Base-by-base conservation (phyloP, 352 stramenopile species). In the Phytophthora megakarya region DNA sequence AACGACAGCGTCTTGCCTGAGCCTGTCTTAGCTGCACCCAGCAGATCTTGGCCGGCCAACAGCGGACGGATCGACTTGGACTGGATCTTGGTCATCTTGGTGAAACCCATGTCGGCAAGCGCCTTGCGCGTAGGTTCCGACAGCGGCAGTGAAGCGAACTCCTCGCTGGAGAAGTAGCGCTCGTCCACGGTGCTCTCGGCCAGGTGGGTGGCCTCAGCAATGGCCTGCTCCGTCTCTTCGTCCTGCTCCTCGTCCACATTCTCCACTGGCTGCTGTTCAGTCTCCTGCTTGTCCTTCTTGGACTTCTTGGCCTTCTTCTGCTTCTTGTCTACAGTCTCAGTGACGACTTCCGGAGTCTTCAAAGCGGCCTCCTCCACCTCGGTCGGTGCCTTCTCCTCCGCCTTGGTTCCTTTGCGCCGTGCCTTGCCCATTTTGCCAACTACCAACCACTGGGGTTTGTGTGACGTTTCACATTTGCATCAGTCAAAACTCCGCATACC, bases 1-100 rank as follows among this genome's bases (percentile, higher is more conserved):
- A 99, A 99, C 38, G 97, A 98, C 16, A 99, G 78, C 46, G 98
- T 99, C 72, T 99, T 99, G 56, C 97, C 97, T 12, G 86, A 98
- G 43, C 97, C 97, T 0, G 97, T 99, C 80, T 99, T 98, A 56
- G 97, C 97, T 4, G 97, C 93, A 58, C 95, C 97, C 44, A 99
- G 91, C 35, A 99, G 66, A 73, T 99, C 97, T 62, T 98, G 97
- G 13, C 97, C 97, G 10, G 84, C 78, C 3, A 99, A 81, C 32
- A 99, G 78, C 47, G 95, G 75, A 1, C 97, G 97, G 60, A 99
- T 99, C 15, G 97, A 93, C 73, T 97, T 97, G 55, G 90, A 76
- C 86, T 99, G 97, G 63, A 99, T 98, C 70, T 98, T 96, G 38
- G 97, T 99, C 96, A 99, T 98, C 45, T 89, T 97, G 28, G 77